Conservation (phyloP, 2,329 filamentous ascomycete genomes). For the Xylaria sp. region DNA sequence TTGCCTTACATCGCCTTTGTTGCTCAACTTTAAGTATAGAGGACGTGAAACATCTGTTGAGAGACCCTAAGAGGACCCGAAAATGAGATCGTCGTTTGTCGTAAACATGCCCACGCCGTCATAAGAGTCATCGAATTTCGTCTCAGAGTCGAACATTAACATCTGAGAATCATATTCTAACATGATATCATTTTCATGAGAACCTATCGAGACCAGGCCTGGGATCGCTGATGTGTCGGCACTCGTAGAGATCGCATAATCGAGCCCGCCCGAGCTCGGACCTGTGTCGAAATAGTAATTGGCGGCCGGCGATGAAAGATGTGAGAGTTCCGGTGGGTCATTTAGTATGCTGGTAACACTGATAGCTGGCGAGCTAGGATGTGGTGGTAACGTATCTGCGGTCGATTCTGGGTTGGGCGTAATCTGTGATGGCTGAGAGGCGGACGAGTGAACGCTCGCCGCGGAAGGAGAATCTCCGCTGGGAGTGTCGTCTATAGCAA, state of each 20-base stretch:
- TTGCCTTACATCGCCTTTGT: neutral
- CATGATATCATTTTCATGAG: slow-evolving; percentile 53
- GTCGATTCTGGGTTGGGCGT: slow-evolving; percentile 47
- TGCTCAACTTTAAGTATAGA: neutral
- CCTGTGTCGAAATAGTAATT: slow-evolving; percentile 55
- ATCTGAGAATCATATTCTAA: slow-evolving; percentile 54
- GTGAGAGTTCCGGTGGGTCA: slow-evolving; percentile 65
- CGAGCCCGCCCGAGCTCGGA: slow-evolving; percentile 43
- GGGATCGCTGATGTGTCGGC: slow-evolving; percentile 38
- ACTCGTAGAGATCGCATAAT: slow-evolving; percentile 41
- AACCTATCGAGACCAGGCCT: slow-evolving; percentile 43
- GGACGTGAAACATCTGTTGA: neutral
- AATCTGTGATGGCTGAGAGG: slow-evolving; percentile 48
- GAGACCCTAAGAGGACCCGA: slow-evolving; percentile 43
- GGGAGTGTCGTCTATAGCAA: slow-evolving; percentile 35
- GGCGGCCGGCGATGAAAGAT: slow-evolving; percentile 62
- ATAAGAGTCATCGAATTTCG: slow-evolving; percentile 59
- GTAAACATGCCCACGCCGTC: slow-evolving; percentile 59
- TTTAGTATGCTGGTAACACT: slow-evolving; percentile 58
- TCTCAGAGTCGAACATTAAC: slow-evolving; percentile 51
- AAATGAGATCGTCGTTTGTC: slow-evolving; percentile 58
- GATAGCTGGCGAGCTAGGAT: slow-evolving; percentile 44
- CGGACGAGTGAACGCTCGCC: slow-evolving; percentile 51
- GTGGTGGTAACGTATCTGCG: slow-evolving; percentile 36
- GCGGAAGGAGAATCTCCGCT: slow-evolving; percentile 51